Conservation (phyloP, 805 yeast species). For the Yarrowia divulgata region DNA sequence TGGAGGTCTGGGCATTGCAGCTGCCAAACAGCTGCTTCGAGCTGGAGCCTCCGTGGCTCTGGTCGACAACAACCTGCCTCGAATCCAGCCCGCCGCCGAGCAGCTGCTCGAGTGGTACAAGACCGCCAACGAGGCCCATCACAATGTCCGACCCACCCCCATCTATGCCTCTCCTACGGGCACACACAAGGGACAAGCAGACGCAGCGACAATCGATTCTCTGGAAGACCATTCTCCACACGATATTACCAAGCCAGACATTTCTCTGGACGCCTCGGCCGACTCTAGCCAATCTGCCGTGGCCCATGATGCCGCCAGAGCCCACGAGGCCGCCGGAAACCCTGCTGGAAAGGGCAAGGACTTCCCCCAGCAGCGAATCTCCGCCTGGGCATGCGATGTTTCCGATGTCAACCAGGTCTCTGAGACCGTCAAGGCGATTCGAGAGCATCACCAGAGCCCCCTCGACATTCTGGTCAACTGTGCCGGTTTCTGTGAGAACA, state of each 20-base stretch:
- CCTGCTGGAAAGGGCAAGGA: slow-evolving; percentile 33
- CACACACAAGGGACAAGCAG: not conserved
- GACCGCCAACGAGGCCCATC: slow-evolving; percentile 39
- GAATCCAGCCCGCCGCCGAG: slow-evolving; percentile 63
- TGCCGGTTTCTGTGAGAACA: slow-evolving; percentile 87
- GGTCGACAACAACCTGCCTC: slow-evolving; percentile 69
- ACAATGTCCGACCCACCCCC: slow-evolving; percentile 20
- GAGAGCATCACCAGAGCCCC: slow-evolving; percentile 64
- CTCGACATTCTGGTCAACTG: slow-evolving; percentile 74
- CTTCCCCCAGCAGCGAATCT: slow-evolving; percentile 47
- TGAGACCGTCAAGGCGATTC: slow-evolving; percentile 59
- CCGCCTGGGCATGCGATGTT: slow-evolving; percentile 76
- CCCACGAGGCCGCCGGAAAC: slow-evolving; percentile 19
- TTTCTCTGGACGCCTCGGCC: slow-evolving; percentile 23
- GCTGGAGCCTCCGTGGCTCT: slow-evolving; percentile 82
- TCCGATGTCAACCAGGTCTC: slow-evolving; percentile 69
- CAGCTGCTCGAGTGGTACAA: slow-evolving; percentile 59
- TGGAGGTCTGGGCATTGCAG: slow-evolving; percentile 74
- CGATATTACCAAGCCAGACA: slow-evolving; percentile 10
- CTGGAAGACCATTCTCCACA: slow-evolving; percentile 8
- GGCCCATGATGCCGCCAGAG: slow-evolving; percentile 30
- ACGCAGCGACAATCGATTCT: not conserved
- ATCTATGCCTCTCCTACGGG: slow-evolving; percentile 21
- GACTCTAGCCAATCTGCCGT: slow-evolving; percentile 5
- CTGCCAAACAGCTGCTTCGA: slow-evolving; percentile 70